Conservation (phyloP, 2,329 filamentous ascomycete species). For the Hyphodiscus sp. region DNA sequence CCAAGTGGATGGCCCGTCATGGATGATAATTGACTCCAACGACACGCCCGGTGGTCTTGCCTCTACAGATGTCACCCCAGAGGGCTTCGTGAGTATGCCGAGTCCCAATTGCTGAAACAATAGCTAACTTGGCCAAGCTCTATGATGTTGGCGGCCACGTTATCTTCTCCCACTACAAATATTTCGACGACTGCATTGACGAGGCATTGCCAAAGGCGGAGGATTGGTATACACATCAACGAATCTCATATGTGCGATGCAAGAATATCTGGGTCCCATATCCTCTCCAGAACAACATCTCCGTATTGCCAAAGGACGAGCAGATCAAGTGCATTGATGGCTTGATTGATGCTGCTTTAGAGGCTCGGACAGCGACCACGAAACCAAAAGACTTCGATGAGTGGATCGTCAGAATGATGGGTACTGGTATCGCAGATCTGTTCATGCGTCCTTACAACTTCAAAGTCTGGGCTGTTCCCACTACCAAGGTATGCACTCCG, state of each 20-base stretch:
- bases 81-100: slow-evolving; percentile 79
- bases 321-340: slow-evolving; percentile 92
- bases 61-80: slow-evolving; percentile 87
- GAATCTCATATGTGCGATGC: slow-evolving; percentile 98
- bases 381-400: slow-evolving; percentile 98
- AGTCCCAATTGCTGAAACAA: slow-evolving; percentile 11
- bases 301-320: slow-evolving; percentile 94
- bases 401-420: slow-evolving; percentile 93
- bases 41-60: slow-evolving; percentile 92
- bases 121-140: slow-evolving; percentile 50
- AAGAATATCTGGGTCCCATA: slow-evolving; percentile 96
- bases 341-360: slow-evolving; percentile 89
- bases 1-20: slow-evolving; percentile 91
- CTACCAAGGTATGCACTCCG: slow-evolving; percentile 65
- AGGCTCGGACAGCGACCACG: slow-evolving; percentile 75
- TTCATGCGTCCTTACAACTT: slow-evolving; percentile 99
- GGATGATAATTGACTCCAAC: slow-evolving; percentile 91
- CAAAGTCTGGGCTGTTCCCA: slow-evolving; percentile 99
- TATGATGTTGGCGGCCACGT: slow-evolving; percentile 73
- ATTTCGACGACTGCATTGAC: slow-evolving; percentile 98
- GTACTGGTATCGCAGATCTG: slow-evolving; percentile 79
- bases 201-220: slow-evolving; percentile 90
- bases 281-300: slow-evolving; percentile 99
- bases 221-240: slow-evolving; percentile 97
- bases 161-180: slow-evolving; percentile 74